Conservation (phyloP, 495 filamentous ascomycete species). For the Lasiosphaeriaceae sp. region DNA sequence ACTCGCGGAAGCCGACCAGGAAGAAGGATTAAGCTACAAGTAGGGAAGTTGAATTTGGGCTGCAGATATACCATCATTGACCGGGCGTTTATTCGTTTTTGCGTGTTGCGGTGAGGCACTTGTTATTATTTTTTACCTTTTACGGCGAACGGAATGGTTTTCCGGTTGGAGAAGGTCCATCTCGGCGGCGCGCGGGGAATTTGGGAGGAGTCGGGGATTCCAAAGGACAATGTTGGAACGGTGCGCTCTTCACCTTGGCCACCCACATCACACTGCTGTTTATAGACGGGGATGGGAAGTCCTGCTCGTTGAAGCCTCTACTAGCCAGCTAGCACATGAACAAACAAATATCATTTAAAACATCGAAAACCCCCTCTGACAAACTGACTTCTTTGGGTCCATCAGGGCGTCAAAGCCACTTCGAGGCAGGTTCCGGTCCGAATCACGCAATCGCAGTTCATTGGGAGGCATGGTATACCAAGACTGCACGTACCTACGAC, state of each 20-base stretch:
- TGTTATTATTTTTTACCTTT: constrained; percentile 1
- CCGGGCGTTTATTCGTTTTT: constrained; percentile 8
- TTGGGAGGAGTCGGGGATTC: background rate
- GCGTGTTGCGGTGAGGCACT: constrained; percentile 1
- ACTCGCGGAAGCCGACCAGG: background rate
- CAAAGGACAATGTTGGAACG: background rate
- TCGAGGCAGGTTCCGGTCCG: too few species aligned
- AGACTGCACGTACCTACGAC: too few species aligned
- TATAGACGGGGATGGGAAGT: too few species aligned
- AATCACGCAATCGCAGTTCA: too few species aligned
- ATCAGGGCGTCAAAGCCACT: too few species aligned
- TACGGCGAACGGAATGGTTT: background rate
- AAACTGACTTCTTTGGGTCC: too few species aligned
- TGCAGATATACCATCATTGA: constrained; percentile 17
- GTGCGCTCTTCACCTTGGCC: too few species aligned
- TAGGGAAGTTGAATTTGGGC: constrained; percentile 1
- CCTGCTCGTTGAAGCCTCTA: background rate
- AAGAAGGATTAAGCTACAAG: constrained; percentile 12
- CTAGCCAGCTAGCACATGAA: background rate
- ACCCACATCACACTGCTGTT: too few species aligned
- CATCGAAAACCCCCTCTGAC: too few species aligned
- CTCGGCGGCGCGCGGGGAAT: background rate
- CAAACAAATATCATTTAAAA: background rate
- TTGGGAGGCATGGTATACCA: too few species aligned
- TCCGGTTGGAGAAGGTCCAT: background rate